Conservation (phyloP, 768 basidiomycete genomes). For the Russula sp. region DNA sequence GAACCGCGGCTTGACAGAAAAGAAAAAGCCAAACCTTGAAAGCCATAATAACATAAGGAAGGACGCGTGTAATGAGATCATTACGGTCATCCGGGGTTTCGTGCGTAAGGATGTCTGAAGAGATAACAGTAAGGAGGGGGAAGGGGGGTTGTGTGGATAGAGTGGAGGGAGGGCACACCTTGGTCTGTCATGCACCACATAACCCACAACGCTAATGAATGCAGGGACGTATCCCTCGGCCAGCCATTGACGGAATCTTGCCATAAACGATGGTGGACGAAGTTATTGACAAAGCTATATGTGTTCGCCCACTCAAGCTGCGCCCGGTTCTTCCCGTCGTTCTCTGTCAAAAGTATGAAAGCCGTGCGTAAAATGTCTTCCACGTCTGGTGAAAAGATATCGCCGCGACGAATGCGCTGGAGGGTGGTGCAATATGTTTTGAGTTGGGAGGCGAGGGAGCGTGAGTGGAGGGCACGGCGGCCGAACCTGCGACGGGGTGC, state of each 20-base stretch:
- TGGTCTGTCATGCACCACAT: conserved; percentile 55
- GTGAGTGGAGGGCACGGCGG: conserved; percentile 34
- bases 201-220: conserved; percentile 54
- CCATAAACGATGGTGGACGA: conserved; percentile 44
- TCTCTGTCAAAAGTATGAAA: conserved; percentile 56
- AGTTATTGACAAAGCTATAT: conserved; percentile 40
- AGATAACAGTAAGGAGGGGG: background rate
- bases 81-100: conserved; percentile 30
- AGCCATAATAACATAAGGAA: conserved; percentile 26
- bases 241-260: conserved; percentile 42
- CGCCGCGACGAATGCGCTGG: conserved; percentile 29
- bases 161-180: conserved; percentile 34
- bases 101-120: conserved; percentile 27
- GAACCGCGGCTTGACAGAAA: conserved; percentile 41
- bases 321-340: conserved; percentile 57
- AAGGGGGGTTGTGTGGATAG: background rate
- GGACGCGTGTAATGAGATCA: conserved; percentile 27
- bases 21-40: conserved; percentile 33
- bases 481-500: conserved; percentile 49
- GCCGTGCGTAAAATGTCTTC: conserved; percentile 42
- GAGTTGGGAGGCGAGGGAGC: conserved; percentile 36
- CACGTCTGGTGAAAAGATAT: conserved; percentile 29
- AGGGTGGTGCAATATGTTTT: conserved; percentile 34
- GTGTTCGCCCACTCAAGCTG: conserved; percentile 52
- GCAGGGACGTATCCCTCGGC: conserved; percentile 47